A percentile compares a stretch with the other conserved stretches of the same genome.
Conservation (phyloP, 352 stramenopile species). For the Pythium plurisporium region DNA sequence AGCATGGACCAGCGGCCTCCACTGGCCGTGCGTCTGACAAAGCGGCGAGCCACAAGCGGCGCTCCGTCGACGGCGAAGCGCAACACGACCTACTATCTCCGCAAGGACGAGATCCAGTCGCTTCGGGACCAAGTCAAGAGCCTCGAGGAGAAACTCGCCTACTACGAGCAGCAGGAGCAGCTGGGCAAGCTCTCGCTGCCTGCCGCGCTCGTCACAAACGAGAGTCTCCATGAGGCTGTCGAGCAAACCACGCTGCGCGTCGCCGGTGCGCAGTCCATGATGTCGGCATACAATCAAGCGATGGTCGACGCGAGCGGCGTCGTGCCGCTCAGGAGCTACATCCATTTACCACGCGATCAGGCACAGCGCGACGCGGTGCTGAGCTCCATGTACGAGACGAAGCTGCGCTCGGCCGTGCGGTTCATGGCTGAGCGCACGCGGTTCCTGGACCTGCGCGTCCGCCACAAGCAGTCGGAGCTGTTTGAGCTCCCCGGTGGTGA, state of each 20-base stretch:
- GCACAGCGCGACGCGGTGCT: background rate
- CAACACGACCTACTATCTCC: conserved; percentile 16
- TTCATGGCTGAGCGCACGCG: conserved; percentile 11
- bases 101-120: conserved; percentile 14
- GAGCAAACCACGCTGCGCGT: background rate
- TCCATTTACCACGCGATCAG: background rate
- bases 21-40: no score
- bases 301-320: background rate
- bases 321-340: background rate
- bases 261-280: conserved; percentile 9
- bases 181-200: background rate
- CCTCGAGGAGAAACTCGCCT: background rate
- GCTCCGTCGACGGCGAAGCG: conserved; percentile 1
- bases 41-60: no score
- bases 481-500: conserved; percentile 4
- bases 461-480: background rate
- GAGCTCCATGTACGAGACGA: background rate
- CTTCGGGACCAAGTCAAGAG: conserved; percentile 4
- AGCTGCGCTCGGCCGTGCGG: background rate
- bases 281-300: background rate
- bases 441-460: background rate
- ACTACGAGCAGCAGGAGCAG: background rate
- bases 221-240: background rate
- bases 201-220: background rate
- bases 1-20: background rate